Conservation (phyloP, 2,329 filamentous ascomycete genomes). For the Lachnellula subtilissima region DNA sequence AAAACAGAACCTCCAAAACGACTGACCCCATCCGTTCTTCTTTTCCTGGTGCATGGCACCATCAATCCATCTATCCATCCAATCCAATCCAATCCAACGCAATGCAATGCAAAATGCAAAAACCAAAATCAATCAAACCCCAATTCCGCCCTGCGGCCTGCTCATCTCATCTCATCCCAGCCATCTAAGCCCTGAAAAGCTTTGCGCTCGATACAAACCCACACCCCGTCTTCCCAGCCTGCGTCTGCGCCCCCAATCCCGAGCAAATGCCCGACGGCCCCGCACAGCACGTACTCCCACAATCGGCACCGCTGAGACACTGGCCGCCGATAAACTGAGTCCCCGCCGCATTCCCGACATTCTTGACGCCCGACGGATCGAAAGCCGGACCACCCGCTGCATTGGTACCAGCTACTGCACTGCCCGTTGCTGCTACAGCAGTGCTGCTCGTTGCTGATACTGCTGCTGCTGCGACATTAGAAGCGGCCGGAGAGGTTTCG, state of each 20-base stretch:
- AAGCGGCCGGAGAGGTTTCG: neutral
- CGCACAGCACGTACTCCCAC: slow-evolving; percentile 20
- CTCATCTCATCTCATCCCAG: no score
- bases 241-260: slow-evolving; percentile 29
- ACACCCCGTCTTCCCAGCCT: slow-evolving; percentile 32
- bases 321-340: slow-evolving; percentile 22
- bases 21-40: no score
- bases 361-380: slow-evolving; percentile 21
- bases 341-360: slow-evolving; percentile 20
- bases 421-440: neutral
- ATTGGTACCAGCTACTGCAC: neutral
- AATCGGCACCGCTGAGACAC: slow-evolving; percentile 19
- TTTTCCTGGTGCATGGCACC: no score
- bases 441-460: neutral
- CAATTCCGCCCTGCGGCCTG: no score
- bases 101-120: no score
- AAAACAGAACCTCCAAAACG: no score
- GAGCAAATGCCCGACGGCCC: slow-evolving; percentile 31
- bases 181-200: neutral
- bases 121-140: no score
- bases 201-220: neutral
- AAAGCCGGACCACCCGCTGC: slow-evolving; percentile 3
- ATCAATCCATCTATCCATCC: no score
- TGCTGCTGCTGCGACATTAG: neutral
- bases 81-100: no score